These are phyloP conservation scores for Monosporozyma solicola DNA, from an alignment of 805 yeast species.

Conservation along the genomic window DNA sequence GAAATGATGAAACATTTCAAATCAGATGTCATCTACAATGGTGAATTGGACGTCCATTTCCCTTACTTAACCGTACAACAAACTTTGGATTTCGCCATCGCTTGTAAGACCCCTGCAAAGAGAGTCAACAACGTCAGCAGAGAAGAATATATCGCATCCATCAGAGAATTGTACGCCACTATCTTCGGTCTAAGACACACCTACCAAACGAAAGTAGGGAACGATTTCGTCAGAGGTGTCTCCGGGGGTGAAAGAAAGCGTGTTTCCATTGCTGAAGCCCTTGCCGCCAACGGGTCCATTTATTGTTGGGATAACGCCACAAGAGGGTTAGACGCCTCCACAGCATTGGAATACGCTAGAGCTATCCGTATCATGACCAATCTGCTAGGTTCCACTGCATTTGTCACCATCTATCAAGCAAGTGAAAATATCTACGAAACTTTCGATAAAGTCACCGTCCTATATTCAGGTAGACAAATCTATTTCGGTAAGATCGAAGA, in stretches of 20 bases:
- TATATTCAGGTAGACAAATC: slow-evolving; percentile 46
- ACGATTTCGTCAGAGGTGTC: slow-evolving; percentile 44
- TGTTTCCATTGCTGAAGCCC: slow-evolving; percentile 64
- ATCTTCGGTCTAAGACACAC: slow-evolving; percentile 50
- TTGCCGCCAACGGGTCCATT: slow-evolving; percentile 42
- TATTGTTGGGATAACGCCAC: slow-evolving; percentile 57
- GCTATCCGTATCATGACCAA: slow-evolving; percentile 50
- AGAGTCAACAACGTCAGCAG: slow-evolving; percentile 42
- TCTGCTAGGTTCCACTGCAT: slow-evolving; percentile 41
- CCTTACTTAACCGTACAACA: slow-evolving; percentile 70
- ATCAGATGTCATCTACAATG: slow-evolving; percentile 49
- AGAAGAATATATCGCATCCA: slow-evolving; percentile 39
- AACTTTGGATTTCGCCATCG: slow-evolving; percentile 62
- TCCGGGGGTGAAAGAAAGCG: slow-evolving; percentile 75
- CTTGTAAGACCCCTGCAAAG: slow-evolving; percentile 53
- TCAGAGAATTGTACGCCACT: slow-evolving; percentile 30
- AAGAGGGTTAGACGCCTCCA: slow-evolving; percentile 56
- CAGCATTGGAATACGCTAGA: slow-evolving; percentile 56
- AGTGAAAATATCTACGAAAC: slow-evolving; percentile 45
- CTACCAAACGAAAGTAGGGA: slow-evolving; percentile 48
- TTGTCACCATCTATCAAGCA: slow-evolving; percentile 54
- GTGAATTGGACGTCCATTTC: slow-evolving; percentile 63
- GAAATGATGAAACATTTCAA: slow-evolving; percentile 53
- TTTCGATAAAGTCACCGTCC: slow-evolving; percentile 46
- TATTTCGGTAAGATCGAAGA: slow-evolving; percentile 44